Percentiles rank a stretch among this genome's conserved stretches.
phyloP scores from a whole-genome alignment of 169 alveolate species.

The Plasmodium sp. region DNA sequence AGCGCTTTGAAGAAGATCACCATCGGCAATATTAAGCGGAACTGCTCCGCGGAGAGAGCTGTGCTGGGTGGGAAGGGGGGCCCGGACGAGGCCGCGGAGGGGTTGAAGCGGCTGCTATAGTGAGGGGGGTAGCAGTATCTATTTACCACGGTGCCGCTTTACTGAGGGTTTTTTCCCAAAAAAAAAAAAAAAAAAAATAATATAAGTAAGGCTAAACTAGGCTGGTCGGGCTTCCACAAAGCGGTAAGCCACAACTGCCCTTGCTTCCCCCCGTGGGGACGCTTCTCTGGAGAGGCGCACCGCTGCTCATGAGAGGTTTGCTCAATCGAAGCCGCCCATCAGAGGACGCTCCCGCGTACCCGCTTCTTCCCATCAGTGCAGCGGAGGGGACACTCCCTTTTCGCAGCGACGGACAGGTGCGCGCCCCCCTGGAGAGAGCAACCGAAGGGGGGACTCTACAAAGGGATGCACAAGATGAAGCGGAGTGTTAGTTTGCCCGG shows the following conservation, averaged over 20 bases:
- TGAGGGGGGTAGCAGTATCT: not conserved
- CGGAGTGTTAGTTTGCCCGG: not conserved
- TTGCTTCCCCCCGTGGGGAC: not conserved
- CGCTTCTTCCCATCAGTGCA: not conserved
- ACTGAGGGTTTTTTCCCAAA: not conserved
- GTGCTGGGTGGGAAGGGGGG: not conserved
- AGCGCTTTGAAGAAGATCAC: slow-evolving; percentile 32
- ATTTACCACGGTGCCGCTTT: not conserved
- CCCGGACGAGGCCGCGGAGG: not conserved
- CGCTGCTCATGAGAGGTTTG: not conserved
- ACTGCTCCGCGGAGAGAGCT: not conserved
- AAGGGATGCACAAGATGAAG: not conserved
- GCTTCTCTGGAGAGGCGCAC: not conserved
- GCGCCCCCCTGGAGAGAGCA: not conserved
- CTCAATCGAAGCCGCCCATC: not conserved
- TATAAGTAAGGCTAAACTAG: not conserved
- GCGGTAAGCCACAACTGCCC: not conserved
- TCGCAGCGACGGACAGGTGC: not conserved
- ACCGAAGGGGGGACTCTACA: not conserved
- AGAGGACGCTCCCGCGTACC: not conserved
- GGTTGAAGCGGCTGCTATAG: not conserved
- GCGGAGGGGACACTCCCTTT: not conserved
- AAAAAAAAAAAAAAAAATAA: no score
- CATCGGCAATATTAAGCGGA: slow-evolving; percentile 20
- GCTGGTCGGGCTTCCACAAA: not conserved